Base-by-base conservation (phyloP, 345 rosid species). In the Limnanthes douglasii region DNA sequence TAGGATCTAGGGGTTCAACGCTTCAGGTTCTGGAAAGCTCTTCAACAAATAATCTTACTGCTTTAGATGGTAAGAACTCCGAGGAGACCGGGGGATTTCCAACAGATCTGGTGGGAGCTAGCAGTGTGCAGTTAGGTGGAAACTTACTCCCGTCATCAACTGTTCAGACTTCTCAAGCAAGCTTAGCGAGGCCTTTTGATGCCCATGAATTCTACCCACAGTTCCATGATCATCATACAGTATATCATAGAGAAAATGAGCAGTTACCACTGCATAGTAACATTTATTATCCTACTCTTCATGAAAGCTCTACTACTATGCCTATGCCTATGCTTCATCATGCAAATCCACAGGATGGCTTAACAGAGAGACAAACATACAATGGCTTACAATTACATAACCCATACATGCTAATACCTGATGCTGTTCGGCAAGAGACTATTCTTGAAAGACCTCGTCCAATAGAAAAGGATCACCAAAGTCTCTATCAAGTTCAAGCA, bases 21-120 rank as follows among this genome's bases (percentile, higher is more conserved):
- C 46, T 60, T 43, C 53, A 46, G 54, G 78, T 65, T 31, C 18
- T 71, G 43, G 62, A 61, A 42, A 53, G 61, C 61, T 58, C 64
- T 47, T 71, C 73, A 10, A 64, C 63, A 31, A 71, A 66, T 43
- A 77, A 73, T 51, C 45, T 70, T 20, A 64, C 61, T 40, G 86
- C 54, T 37, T 51, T 66, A 17, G 84, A 55, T 41, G 45, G 56
- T n/a, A 41, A 41, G 38, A 56, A 58, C 46, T 50, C n/a, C 6
- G 64, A 61, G 47, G 68, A 42, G 23, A 34, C 46, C 18, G 60
- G 41, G 36, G 43, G 63, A 49, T 51, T 14, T 46, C 61, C 28
- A 25, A 37, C 52, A 43, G 59, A 46, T 30, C 24, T 64, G 15
- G 45, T 39, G 51, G 63, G 70, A 11, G 60, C 49, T 40, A 50